These are phyloP conservation scores for Ceratopteris richardii DNA, from an alignment of 75 land plant genomes.

Conservation along the genomic window DNA sequence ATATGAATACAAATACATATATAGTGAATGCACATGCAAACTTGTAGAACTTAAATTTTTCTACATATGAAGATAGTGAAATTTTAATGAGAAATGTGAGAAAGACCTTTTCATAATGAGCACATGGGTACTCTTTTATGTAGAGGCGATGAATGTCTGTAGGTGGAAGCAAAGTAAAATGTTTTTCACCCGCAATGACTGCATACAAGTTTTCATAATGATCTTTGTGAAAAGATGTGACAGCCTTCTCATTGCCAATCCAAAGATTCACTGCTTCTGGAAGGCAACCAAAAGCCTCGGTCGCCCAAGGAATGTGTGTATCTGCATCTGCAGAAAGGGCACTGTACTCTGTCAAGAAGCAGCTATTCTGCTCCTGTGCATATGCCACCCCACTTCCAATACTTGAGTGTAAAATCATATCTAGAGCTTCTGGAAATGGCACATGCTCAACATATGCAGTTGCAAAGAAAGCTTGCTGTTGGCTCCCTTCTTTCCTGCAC, in stretches of 20 bases:
- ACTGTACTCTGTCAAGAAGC: slow-evolving; percentile 59
- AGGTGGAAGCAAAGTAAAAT: slow-evolving; percentile 73
- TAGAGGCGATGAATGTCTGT: slow-evolving; percentile 84
- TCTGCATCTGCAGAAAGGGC: slow-evolving; percentile 51
- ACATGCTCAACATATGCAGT: slow-evolving; percentile 54
- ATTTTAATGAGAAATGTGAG: too few relatives aligned
- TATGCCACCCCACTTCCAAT: slow-evolving; percentile 44
- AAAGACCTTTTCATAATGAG: slow-evolving; percentile 25
- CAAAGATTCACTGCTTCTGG: slow-evolving; percentile 93
- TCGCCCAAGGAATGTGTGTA: slow-evolving; percentile 60
- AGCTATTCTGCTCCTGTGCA: slow-evolving; percentile 77
- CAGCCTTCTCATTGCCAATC: slow-evolving; percentile 57
- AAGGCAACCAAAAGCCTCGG: slow-evolving; percentile 53
- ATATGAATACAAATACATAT: too few relatives aligned
- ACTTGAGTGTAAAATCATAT: slow-evolving; percentile 14
- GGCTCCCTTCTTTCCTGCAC: neutral
- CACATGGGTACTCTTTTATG: slow-evolving; percentile 52
- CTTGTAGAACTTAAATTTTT: too few relatives aligned
- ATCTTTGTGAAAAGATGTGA: slow-evolving; percentile 87
- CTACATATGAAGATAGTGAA: too few relatives aligned
- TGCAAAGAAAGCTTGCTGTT: slow-evolving; percentile 32
- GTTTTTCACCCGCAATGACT: slow-evolving; percentile 77
- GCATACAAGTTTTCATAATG: slow-evolving; percentile 91
- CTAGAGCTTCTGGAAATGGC: slow-evolving; percentile 51
- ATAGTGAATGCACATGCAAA: too few relatives aligned